phyloP scores from a whole-genome alignment of 2,329 filamentous ascomycete species.

The Fonsecaea multimorphosa region DNA sequence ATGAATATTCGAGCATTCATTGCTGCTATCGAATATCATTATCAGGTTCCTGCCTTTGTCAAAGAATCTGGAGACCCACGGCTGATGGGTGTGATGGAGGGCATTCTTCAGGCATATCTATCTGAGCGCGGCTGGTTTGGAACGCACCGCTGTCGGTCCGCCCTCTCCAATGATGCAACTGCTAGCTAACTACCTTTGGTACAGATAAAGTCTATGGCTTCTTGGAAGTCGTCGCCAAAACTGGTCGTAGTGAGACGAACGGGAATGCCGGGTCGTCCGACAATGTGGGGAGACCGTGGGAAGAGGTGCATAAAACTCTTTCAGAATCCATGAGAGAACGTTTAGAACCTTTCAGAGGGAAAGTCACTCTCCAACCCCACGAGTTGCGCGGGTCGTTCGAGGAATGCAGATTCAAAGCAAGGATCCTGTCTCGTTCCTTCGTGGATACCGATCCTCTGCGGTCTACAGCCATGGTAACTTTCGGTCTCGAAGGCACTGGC shows the following conservation, averaged over 20 bases:
- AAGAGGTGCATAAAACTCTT: constrained; percentile 31
- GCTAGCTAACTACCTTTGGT: not conserved
- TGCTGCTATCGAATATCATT: constrained; percentile 31
- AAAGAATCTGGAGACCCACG: constrained; percentile 30
- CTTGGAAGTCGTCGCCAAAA: constrained; percentile 30
- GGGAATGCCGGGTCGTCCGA: constrained; percentile 29
- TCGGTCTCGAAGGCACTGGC: constrained; percentile 27
- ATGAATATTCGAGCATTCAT: constrained; percentile 32
- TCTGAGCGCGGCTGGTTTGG: constrained; percentile 30
- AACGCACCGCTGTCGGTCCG: constrained; percentile 21
- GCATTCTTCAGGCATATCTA: constrained; percentile 28
- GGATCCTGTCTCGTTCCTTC: constrained; percentile 25
- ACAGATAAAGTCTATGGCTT: constrained; percentile 32
- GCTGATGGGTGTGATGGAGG: constrained; percentile 31
- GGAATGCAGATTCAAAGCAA: constrained; percentile 31
- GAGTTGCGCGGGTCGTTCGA: constrained; percentile 27
- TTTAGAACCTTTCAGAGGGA: constrained; percentile 30
- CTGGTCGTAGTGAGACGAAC: constrained; percentile 31
- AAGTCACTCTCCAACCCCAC: constrained; percentile 26
- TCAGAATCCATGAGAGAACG: constrained; percentile 32
- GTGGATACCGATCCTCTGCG: constrained; percentile 22
- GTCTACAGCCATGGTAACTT: constrained; percentile 28
- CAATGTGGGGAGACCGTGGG: constrained; percentile 26
- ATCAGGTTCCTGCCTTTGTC: constrained; percentile 25
- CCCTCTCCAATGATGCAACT: not conserved